Percentiles rank a stretch among this genome's conserved stretches.
phyloP scores from a whole-genome alignment of 2,329 filamentous ascomycete species.

The Aspergillus sojae region DNA sequence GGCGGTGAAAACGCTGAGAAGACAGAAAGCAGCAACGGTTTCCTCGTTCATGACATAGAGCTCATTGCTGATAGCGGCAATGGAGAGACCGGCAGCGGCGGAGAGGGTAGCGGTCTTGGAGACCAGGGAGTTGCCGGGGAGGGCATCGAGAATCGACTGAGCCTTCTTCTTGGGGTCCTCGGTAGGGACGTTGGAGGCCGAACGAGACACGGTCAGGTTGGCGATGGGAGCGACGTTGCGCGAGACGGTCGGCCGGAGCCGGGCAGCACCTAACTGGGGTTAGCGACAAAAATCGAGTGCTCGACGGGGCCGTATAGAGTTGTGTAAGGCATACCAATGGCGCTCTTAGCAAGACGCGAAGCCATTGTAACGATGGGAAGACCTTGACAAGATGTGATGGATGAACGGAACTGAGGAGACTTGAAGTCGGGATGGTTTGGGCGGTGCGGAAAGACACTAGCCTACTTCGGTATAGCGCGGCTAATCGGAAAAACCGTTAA shows the following conservation, averaged over 20 bases:
- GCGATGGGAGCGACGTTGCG: conserved; percentile 75
- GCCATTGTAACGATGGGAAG: conserved; percentile 79
- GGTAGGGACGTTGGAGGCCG: conserved; percentile 74
- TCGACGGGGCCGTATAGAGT: conserved; percentile 22
- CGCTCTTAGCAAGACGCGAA: conserved; percentile 94
- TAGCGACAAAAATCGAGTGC: conserved; percentile 33
- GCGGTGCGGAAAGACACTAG: conserved; percentile 39
- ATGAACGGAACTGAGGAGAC: conserved; percentile 44
- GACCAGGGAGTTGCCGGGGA: conserved; percentile 88
- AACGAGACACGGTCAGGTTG: conserved; percentile 68
- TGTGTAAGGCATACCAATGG: conserved; percentile 73
- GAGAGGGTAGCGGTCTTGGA: conserved; percentile 98
- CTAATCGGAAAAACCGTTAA: conserved; percentile 35
- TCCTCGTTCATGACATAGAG: conserved; percentile 99
- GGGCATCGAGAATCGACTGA: conserved; percentile 87
- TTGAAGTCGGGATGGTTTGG: conserved; percentile 42
- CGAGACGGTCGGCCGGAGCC: conserved; percentile 80
- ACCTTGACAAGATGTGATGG: conserved; percentile 51
- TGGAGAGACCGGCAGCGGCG: conserved; percentile 82
- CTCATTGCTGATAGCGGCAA: conserved; percentile 98
- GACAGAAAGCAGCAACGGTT: conserved; percentile 88
- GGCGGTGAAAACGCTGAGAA: conserved; percentile 89
- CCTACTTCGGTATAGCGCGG: conserved; percentile 29
- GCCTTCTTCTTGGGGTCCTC: conserved; percentile 97
- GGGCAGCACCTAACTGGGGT: conserved; percentile 73